These are phyloP conservation scores for Boletus subcaerulescens DNA, from an alignment of 768 basidiomycete genomes.

Conservation along the genomic window DNA sequence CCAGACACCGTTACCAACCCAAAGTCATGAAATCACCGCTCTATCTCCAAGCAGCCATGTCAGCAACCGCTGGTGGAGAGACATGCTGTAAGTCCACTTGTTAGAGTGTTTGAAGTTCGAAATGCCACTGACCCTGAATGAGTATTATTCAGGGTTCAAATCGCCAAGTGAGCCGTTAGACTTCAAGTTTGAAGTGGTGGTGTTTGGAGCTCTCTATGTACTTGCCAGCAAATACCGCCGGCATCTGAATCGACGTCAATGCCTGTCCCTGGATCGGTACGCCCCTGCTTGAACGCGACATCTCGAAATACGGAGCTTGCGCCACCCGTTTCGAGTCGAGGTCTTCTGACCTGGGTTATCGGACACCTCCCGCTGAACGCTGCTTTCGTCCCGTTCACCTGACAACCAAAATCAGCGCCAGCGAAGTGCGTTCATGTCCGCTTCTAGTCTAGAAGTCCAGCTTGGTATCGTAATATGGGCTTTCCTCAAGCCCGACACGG, in stretches of 20 bases:
- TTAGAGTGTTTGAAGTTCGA: background rate
- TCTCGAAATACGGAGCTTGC: background rate
- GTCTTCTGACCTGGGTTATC: slow-evolving; percentile 7
- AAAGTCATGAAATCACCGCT: background rate
- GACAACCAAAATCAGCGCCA: slow-evolving; percentile 19
- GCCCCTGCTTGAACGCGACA: background rate
- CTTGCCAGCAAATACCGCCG: background rate
- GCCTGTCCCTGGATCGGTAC: background rate
- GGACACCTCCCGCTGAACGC: background rate
- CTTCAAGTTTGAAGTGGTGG: background rate
- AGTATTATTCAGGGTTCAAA: no score
- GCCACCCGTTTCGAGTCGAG: background rate
- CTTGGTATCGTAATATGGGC: background rate
- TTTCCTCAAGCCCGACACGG: background rate
- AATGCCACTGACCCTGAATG: background rate
- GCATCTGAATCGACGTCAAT: background rate
- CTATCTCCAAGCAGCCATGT: background rate
- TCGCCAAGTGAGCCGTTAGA: background rate
- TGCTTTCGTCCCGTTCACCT: slow-evolving; percentile 11
- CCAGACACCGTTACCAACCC: background rate
- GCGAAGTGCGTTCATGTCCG: slow-evolving; percentile 1
- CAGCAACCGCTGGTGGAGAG: background rate
- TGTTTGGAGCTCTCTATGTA: background rate
- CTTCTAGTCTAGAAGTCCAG: background rate
- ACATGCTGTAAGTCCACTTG: no score